Percentiles rank a stretch among this genome's conserved stretches.
These are phyloP conservation scores for Dothiorella sarmentorum DNA, from an alignment of 2,329 filamentous ascomycete species.

Conservation along the genomic window DNA sequence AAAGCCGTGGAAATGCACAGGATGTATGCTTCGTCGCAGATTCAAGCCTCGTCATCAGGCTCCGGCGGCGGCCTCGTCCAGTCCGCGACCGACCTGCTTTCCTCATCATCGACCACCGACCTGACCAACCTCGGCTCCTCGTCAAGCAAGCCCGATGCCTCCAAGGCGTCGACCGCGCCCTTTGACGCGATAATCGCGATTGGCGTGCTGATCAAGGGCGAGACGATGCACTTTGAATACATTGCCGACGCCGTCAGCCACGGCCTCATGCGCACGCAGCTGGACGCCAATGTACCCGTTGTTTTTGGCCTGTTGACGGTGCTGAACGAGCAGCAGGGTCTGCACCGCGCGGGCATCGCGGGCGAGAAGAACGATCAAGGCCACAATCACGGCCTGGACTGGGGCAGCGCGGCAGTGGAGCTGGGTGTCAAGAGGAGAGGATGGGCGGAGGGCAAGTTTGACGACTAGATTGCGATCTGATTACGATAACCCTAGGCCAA, in stretches of 20 bases:
- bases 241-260: conserved; percentile 89
- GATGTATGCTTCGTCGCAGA: conserved; percentile 79
- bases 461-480: conserved; percentile 36
- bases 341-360: conserved; percentile 73
- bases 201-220: conserved; percentile 95
- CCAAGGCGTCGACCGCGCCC: conserved; percentile 49
- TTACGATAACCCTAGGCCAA: too few species aligned
- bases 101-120: conserved; percentile 58
- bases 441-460: conserved; percentile 70
- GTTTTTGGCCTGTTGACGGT: conserved; percentile 91
- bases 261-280: conserved; percentile 88
- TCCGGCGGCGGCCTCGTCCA: conserved; percentile 54
- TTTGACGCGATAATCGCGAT: conserved; percentile 96
- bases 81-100: conserved; percentile 72
- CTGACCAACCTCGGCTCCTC: conserved; percentile 31
- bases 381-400: conserved; percentile 96
- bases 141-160: conserved; percentile 24
- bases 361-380: conserved; percentile 44
- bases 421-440: conserved; percentile 81
- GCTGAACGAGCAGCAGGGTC: conserved; percentile 80
- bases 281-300: conserved; percentile 84
- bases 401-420: conserved; percentile 92
- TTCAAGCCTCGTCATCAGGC: conserved; percentile 66
- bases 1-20: conserved; percentile 41
- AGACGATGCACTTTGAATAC: conserved; percentile 99